These are phyloP conservation scores for Aspergillus brasiliensis DNA, from an alignment of 2,329 filamentous ascomycete genomes.

Conservation along the genomic window DNA sequence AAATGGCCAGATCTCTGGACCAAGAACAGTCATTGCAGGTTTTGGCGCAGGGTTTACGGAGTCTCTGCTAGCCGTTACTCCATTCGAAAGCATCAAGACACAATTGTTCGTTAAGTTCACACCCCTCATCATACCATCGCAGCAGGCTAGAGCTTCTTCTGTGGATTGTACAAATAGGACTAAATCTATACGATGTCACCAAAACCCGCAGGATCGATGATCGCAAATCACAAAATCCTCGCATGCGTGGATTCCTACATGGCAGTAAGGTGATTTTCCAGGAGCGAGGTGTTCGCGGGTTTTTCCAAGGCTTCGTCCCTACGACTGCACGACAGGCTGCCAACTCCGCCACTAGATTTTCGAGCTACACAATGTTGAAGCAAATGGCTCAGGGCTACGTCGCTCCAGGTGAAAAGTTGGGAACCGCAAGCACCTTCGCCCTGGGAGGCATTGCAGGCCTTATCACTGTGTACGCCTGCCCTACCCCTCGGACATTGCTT, in stretches of 20 bases:
- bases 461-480: constrained; percentile 71
- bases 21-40: constrained; percentile 86
- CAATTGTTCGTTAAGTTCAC: constrained; percentile 64
- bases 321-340: constrained; percentile 93
- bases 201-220: constrained; percentile 76
- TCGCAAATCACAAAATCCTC: constrained; percentile 79
- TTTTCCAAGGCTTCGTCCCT: constrained; percentile 95
- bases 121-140: not conserved
- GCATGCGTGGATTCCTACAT: constrained; percentile 89
- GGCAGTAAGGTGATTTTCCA: constrained; percentile 83
- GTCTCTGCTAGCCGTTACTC: constrained; percentile 88
- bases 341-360: constrained; percentile 90
- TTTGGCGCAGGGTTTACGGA: constrained; percentile 96
- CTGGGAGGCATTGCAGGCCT: constrained; percentile 86
- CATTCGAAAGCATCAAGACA: constrained; percentile 98
- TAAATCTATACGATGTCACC: not conserved
- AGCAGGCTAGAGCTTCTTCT: not conserved
- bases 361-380: constrained; percentile 84
- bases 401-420: constrained; percentile 91
- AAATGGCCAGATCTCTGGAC: constrained; percentile 85
- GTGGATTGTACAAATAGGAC: not conserved
- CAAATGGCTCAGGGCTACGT: constrained; percentile 91
- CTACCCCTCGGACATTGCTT: not conserved
- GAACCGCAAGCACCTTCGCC: constrained; percentile 81
- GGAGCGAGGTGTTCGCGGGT: constrained; percentile 84